These are phyloP conservation scores for Petasospora rhodanensis DNA, from an alignment of 1,139 yeast species.

Conservation along the genomic window DNA sequence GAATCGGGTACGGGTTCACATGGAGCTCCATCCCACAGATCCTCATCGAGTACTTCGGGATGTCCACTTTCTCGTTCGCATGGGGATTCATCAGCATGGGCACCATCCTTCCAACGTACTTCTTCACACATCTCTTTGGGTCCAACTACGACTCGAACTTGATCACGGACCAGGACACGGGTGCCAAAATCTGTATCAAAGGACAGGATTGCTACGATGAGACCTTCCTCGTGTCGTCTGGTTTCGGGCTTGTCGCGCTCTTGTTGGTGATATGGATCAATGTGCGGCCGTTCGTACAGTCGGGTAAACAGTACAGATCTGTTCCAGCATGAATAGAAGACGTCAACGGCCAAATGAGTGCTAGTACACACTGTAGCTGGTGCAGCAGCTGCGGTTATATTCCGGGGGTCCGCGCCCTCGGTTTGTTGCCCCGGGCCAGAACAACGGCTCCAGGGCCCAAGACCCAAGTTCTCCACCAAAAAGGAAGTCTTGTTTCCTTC, in stretches of 20 bases:
- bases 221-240: constrained; percentile 36
- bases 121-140: constrained; percentile 50
- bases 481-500: no score
- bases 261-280: constrained; percentile 30
- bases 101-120: constrained; percentile 48
- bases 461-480: no score
- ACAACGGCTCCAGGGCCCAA: no score
- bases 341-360: no score
- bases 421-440: no score
- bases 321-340: background rate
- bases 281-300: constrained; percentile 20
- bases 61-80: constrained; percentile 48
- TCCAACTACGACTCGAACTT: constrained; percentile 45
- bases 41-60: constrained; percentile 55
- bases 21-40: constrained; percentile 55
- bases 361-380: no score
- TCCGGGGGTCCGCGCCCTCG: no score
- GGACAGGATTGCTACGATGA: constrained; percentile 43
- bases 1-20: constrained; percentile 54
- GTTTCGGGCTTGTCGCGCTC: constrained; percentile 30
- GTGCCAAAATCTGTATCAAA: constrained; percentile 31
- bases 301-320: background rate
- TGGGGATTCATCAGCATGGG: constrained; percentile 57
- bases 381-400: no score
- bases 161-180: constrained; percentile 21